Evolutionary conservation across 2,329 filamentous ascomycete genomes (phyloP), one percentile per base, ranked within the genome.

Genomic region (Ophiostoma montium): DNA sequence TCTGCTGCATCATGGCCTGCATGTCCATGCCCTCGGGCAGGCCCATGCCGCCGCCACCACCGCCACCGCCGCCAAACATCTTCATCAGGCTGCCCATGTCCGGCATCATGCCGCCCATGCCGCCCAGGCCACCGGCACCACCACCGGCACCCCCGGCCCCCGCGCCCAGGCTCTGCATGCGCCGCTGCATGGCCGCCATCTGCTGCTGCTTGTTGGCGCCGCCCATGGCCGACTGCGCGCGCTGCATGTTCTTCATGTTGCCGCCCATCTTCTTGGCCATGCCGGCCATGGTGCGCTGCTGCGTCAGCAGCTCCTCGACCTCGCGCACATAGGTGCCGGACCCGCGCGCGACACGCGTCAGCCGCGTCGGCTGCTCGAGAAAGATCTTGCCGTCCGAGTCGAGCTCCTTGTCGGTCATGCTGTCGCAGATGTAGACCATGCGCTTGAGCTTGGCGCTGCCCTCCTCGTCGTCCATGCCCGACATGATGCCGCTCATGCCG

Each of bases 211-310:
- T 90, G 67, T 95, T 95, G 30, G 82, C 85, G 41, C 89, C 88
- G 27, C 83, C 86, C 81, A 95, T 87, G 55, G 86, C 86, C 49
- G 84, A 84, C 66, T 96, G 89, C 0, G 89, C 89, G 47, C 83
- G 81, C 64, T 95, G 87, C 83, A 96, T 94, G 63, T 95, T 94
- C 70, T 92, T 92, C 84, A 95, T 94, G 63, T 86, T 89, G 35
- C 89, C 89, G 51, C 92, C 90, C 80, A 98, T 94, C 56, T 94
- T 94, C 80, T 96, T 98, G 45, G 92, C 92, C 88, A 98, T 95
- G 51, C 86, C 86, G 1, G 87, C 86, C 92, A 98, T 98, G 85
- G 96, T 95, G 58, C 86, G 82, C 64, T 96, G 90, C 67, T 98
- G 92, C 0, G 89, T 95, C n/a, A 98, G 76, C 7, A 98, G 72